These are phyloP conservation scores for Fusarium sp. DNA, from an alignment of 2,329 filamentous ascomycete species.

Conservation along the genomic window DNA sequence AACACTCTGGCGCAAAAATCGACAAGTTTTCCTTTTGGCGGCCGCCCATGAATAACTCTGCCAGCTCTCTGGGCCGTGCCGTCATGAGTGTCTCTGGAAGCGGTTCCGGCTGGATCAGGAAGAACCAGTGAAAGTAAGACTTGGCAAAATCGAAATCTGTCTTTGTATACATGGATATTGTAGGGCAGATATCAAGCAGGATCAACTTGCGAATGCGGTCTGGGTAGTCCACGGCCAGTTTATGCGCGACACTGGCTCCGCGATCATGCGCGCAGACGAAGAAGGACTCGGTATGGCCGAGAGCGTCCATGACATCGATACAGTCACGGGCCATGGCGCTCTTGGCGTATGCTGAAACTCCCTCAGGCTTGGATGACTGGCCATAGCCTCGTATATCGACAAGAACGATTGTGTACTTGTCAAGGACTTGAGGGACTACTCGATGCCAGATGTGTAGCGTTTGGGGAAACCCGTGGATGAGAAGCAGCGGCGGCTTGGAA, in stretches of 20 bases:
- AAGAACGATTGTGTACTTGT: constrained; percentile 56
- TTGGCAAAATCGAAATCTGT: constrained; percentile 57
- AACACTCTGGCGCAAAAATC: constrained; percentile 50
- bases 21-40: constrained; percentile 50
- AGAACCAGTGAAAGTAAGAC: constrained; percentile 69
- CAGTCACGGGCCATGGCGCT: constrained; percentile 61
- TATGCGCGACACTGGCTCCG: constrained; percentile 66
- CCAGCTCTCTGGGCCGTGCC: constrained; percentile 53
- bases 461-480: constrained; percentile 65
- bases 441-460: constrained; percentile 64
- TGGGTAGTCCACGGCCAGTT: constrained; percentile 61
- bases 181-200: constrained; percentile 65
- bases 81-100: constrained; percentile 62
- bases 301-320: constrained; percentile 56
- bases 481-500: constrained; percentile 56
- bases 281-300: constrained; percentile 54
- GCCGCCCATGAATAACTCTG: constrained; percentile 56
- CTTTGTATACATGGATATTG: constrained; percentile 62
- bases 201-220: constrained; percentile 55
- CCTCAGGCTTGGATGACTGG: constrained; percentile 57
- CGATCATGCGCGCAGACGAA: constrained; percentile 67
- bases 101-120: constrained; percentile 63
- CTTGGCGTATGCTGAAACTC: constrained; percentile 56
- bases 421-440: constrained; percentile 53
- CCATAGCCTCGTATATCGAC: constrained; percentile 65